Evolutionary conservation across 192 early-diverging fungal species (phyloP), one percentile per base, ranked within the genome.

Genomic region (Linnemannia elongata): DNA sequence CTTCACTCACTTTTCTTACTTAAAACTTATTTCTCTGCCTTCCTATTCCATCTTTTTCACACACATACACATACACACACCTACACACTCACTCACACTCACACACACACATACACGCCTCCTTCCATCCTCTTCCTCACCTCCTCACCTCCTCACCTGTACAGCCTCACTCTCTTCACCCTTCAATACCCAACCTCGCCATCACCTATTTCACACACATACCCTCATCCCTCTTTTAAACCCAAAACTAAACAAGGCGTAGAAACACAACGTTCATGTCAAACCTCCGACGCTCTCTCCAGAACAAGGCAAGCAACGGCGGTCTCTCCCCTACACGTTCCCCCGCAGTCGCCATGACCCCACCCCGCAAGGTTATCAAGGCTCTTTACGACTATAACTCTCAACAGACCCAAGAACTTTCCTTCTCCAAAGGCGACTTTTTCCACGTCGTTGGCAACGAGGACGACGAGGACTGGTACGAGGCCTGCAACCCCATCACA

Each of bases 391-490:
- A 93, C 90, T 96, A 94, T 81, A 84, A 90, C 18, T 91, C 93
- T 27, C 76, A 89, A 52, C 91, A 88, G 30, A 81, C 80, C 57
- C 80, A 89, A n/a, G 94, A 96, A 82, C 85, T 96, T 7, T 92
- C 94, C 36, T 96, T 96, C 76, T 83, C 89, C 69, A 91, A 92
- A 49, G 95, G 94, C 69, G 95, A 96, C 57, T 95, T 95, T 76
- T 95, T 95, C 85, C 93, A 94, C 76, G 95, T 96, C 17, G 82
- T 94, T 12, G 93, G 92, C 35, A 92, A 93, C 71, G 94, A 95
- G 35, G 91, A 93, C 42, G 94, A 94, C 87, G 88, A 82, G 52
- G 77, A 90, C 77, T 95, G 93, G 94, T 96, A 94, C 88, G 94
- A 95, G 68, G 95, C 94, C 7, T 91, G 89, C 66, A 95, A 96